Percentiles rank a stretch among this genome's conserved stretches.
These are phyloP conservation scores for Aspergillus sp. DNA, from an alignment of 2,329 filamentous ascomycete genomes.

Conservation along the genomic window DNA sequence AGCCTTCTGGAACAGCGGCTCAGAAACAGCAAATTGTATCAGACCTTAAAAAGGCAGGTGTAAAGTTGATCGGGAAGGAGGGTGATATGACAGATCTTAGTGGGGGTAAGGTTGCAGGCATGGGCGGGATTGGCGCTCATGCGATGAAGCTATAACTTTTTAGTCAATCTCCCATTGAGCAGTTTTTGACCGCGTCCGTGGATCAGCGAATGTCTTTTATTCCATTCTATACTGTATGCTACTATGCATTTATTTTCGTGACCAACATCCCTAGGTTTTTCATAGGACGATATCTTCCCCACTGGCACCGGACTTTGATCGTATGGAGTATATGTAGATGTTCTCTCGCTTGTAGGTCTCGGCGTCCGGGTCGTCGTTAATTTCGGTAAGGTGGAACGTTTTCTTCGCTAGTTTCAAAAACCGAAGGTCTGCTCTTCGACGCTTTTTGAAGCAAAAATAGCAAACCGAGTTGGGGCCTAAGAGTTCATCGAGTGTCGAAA, in stretches of 20 bases:
- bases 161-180: not conserved
- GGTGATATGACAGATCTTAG: slow-evolving; percentile 82
- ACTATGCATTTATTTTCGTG: not conserved
- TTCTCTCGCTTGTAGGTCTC: slow-evolving; percentile 38
- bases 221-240: not conserved
- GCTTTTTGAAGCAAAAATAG: slow-evolving; percentile 94
- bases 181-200: not conserved
- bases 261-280: not conserved
- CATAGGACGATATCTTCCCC: not conserved
- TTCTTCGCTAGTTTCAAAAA: slow-evolving; percentile 72
- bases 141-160: slow-evolving; percentile 36
- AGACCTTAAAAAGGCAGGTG: slow-evolving; percentile 77
- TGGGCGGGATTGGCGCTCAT: slow-evolving; percentile 26
- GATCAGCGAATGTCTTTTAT: not conserved
- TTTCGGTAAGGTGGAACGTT: slow-evolving; percentile 62
- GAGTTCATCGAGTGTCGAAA: slow-evolving; percentile 73
- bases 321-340: slow-evolving; percentile 41
- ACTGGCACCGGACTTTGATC: slow-evolving; percentile 21
- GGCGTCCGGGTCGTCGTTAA: slow-evolving; percentile 55
- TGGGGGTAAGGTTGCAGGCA: slow-evolving; percentile 67
- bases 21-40: slow-evolving; percentile 59
- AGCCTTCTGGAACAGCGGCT: slow-evolving; percentile 45
- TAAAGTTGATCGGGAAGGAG: slow-evolving; percentile 88
- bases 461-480: slow-evolving; percentile 66
- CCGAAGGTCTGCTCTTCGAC: slow-evolving; percentile 75